A percentile compares a stretch with the other conserved stretches of the same genome.
Evolutionary conservation across 129 eudicot species (phyloP).

Genomic region (Solidago caesia): DNA sequence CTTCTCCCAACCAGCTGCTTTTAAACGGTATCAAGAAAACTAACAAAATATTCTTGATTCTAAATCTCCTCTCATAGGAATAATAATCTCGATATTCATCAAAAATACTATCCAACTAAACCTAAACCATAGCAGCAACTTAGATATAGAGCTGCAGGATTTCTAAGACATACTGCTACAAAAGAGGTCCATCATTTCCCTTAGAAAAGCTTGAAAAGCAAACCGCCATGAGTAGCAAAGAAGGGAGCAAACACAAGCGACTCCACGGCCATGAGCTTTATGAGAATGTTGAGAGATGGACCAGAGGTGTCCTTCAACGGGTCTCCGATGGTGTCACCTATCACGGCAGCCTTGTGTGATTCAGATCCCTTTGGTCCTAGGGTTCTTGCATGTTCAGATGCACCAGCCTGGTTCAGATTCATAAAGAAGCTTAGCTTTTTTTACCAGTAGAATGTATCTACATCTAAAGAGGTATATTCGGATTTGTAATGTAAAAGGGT

Average conservation of each 20-base stretch:
- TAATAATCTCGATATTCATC: slow-evolving; percentile 26
- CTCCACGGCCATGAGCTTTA: slow-evolving; percentile 85
- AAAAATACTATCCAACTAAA: slow-evolving; percentile 30
- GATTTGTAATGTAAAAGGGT: not conserved
- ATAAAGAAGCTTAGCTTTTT: not conserved
- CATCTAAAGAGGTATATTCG: too few species aligned
- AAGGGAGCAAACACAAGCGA: slow-evolving; percentile 81
- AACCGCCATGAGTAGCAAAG: slow-evolving; percentile 76
- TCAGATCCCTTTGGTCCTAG: slow-evolving; percentile 85
- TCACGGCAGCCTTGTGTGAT: slow-evolving; percentile 79
- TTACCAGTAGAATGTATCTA: not conserved
- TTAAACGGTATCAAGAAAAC: slow-evolving; percentile 17
- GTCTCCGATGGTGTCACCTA: slow-evolving; percentile 80
- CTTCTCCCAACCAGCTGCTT: slow-evolving; percentile 12
- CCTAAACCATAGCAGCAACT: slow-evolving; percentile 15
- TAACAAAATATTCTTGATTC: slow-evolving; percentile 16
- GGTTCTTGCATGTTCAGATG: slow-evolving; percentile 65
- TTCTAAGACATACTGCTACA: slow-evolving; percentile 27
- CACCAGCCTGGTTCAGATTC: slow-evolving; percentile 57
- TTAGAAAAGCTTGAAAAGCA: slow-evolving; percentile 54
- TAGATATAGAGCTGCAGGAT: not conserved
- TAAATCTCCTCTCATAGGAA: slow-evolving; percentile 15
- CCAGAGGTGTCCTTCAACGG: slow-evolving; percentile 81
- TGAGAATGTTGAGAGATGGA: slow-evolving; percentile 80
- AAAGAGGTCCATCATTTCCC: not conserved